A percentile compares a stretch with the other conserved stretches of the same genome.
Evolutionary conservation across 2,329 filamentous ascomycete species (phyloP).

Genomic region (Xylaria sp.): DNA sequence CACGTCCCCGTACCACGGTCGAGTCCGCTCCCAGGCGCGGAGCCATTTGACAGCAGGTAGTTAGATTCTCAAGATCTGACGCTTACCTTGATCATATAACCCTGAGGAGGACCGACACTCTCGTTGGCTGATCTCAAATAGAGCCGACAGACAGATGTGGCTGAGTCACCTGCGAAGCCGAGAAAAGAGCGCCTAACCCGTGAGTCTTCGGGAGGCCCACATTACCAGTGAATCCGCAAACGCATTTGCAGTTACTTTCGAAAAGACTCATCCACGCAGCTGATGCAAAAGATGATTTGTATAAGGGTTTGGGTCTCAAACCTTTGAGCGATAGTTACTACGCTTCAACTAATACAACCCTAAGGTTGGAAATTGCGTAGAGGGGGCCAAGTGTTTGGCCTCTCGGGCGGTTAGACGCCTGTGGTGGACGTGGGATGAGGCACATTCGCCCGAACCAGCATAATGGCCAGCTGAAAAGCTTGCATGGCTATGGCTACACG

Average conservation of each 20-base stretch:
- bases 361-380: not conserved
- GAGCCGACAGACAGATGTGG: not conserved
- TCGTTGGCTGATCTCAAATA: not conserved
- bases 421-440: not conserved
- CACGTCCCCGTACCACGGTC: slow-evolving; percentile 22
- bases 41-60: not conserved
- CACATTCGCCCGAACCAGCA: not conserved
- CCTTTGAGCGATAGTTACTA: not conserved
- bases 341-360: not conserved
- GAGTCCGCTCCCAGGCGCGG: slow-evolving; percentile 25
- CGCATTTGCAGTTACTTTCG: not conserved
- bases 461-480: not conserved
- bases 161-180: too few species aligned
- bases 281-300: not conserved
- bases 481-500: not conserved
- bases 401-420: not conserved
- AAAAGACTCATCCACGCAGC: not conserved
- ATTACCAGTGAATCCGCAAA: not conserved
- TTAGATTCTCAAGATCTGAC: slow-evolving; percentile 1
- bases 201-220: not conserved
- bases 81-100: not conserved
- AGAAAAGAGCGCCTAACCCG: too few species aligned
- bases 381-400: not conserved
- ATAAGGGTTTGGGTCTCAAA: not conserved
- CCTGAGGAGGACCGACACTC: not conserved